These are phyloP conservation scores for Amborella trichopoda DNA, from an alignment of 164 flowering plant species.

Conservation along the genomic window DNA sequence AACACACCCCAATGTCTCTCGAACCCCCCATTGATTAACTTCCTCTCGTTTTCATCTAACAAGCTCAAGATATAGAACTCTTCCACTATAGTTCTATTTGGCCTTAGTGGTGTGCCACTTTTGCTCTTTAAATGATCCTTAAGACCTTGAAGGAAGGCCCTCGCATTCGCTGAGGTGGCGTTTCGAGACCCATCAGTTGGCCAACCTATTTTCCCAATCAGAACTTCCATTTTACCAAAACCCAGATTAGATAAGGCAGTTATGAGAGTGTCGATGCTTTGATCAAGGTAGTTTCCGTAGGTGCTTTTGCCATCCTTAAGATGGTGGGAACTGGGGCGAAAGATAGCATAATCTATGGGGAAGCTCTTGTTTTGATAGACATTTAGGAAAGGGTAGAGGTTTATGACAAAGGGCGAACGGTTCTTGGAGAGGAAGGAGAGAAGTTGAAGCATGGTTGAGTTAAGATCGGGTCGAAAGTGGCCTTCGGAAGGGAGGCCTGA, in stretches of 20 bases:
- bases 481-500: constrained; percentile 50
- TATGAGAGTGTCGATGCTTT: constrained; percentile 52
- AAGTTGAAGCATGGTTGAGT: constrained; percentile 70
- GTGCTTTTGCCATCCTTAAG: constrained; percentile 39
- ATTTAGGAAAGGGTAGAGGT: constrained; percentile 57
- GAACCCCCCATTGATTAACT: constrained; percentile 40
- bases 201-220: constrained; percentile 75
- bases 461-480: constrained; percentile 63
- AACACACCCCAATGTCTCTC: constrained; percentile 89
- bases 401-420: constrained; percentile 59
- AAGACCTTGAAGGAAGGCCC: constrained; percentile 56
- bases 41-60: constrained; percentile 69
- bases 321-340: constrained; percentile 40
- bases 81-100: constrained; percentile 28
- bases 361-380: constrained; percentile 47
- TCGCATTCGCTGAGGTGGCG: constrained; percentile 52
- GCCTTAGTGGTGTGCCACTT: constrained; percentile 63
- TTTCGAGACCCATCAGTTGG: constrained; percentile 79
- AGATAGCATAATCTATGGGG: constrained; percentile 51
- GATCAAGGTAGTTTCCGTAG: constrained; percentile 58
- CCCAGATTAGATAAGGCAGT: constrained; percentile 49
- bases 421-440: constrained; percentile 62
- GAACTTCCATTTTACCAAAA: constrained; percentile 46
- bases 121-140: constrained; percentile 42
- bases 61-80: constrained; percentile 59